A percentile compares a stretch with the other conserved stretches of the same genome.
Evolutionary conservation across 2,329 filamentous ascomycete genomes (phyloP).

Genomic region (Fusarium setosum): DNA sequence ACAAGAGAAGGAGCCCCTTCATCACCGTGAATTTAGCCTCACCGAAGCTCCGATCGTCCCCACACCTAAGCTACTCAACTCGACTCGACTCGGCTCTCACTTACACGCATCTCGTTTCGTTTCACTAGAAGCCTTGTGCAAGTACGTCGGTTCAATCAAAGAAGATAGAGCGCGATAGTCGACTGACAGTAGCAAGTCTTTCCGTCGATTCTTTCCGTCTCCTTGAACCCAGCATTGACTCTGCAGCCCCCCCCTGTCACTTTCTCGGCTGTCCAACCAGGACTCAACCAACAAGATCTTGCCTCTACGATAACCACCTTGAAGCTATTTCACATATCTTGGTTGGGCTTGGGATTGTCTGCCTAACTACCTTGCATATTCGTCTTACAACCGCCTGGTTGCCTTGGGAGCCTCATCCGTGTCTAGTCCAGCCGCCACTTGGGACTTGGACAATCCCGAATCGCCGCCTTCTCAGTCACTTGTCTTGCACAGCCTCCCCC

Average conservation of each 20-base stretch:
- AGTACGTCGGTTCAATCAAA: too few species aligned
- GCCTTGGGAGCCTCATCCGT: slow-evolving; percentile 22
- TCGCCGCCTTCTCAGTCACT: slow-evolving; percentile 15
- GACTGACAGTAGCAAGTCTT: too few species aligned
- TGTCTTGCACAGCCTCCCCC: slow-evolving; percentile 11
- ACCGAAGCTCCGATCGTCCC: slow-evolving; percentile 6
- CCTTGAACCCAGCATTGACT: background rate
- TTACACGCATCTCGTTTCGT: background rate
- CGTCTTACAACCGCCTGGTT: slow-evolving; percentile 18
- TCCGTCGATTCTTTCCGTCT: background rate
- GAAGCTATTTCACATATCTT: too few species aligned
- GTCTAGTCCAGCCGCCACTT: slow-evolving; percentile 13
- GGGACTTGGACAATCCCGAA: slow-evolving; percentile 3
- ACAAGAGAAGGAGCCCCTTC: slow-evolving; percentile 5
- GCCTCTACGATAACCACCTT: background rate
- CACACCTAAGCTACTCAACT: background rate
- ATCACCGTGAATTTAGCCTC: slow-evolving; percentile 19
- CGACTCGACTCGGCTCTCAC: too few species aligned
- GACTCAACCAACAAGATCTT: background rate
- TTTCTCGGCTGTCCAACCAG: background rate
- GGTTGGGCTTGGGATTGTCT: slow-evolving; percentile 14
- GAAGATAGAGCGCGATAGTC: too few species aligned
- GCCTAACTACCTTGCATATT: background rate
- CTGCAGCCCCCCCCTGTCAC: too few species aligned
- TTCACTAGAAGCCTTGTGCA: background rate